Conservation (phyloP, 352 stramenopile species). For the Pythium aristosporum region DNA sequence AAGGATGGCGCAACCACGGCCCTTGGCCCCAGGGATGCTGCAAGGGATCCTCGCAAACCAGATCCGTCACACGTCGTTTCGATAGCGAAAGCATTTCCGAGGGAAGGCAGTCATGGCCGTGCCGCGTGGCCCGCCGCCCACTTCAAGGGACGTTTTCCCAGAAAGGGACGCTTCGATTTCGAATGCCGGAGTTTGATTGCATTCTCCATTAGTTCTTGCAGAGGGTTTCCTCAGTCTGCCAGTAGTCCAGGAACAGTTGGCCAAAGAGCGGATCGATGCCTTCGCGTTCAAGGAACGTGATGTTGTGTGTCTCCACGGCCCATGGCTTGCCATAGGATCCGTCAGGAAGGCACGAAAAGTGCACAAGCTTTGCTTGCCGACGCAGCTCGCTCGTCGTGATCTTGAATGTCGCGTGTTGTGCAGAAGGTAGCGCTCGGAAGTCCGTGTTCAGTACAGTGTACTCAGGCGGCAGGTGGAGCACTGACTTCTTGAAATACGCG, state of each 20-base stretch:
- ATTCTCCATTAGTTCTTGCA: conserved; percentile 7
- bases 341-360: conserved; percentile 23
- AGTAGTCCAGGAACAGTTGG: conserved; percentile 29
- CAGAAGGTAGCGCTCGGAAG: conserved; percentile 20
- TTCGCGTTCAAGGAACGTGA: conserved; percentile 6
- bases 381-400: conserved; percentile 16
- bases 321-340: conserved; percentile 26
- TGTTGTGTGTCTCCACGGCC: conserved; percentile 11
- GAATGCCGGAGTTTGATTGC: background rate
- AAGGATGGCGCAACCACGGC: background rate
- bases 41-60: background rate
- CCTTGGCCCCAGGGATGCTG: too few relatives aligned
- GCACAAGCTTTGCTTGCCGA: conserved; percentile 16
- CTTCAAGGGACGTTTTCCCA: too few relatives aligned
- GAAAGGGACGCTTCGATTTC: conserved; percentile 10
- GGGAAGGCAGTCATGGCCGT: too few relatives aligned
- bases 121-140: too few relatives aligned
- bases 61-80: background rate
- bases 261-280: conserved; percentile 25
- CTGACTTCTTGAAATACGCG: conserved; percentile 23
- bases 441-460: conserved; percentile 40
- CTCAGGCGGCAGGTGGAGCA: conserved; percentile 20
- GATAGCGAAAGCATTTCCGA: too few relatives aligned
- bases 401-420: conserved; percentile 3
- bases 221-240: conserved; percentile 21